Conservation (phyloP, 306 rosid species). For the Cicer arietinum region DNA sequence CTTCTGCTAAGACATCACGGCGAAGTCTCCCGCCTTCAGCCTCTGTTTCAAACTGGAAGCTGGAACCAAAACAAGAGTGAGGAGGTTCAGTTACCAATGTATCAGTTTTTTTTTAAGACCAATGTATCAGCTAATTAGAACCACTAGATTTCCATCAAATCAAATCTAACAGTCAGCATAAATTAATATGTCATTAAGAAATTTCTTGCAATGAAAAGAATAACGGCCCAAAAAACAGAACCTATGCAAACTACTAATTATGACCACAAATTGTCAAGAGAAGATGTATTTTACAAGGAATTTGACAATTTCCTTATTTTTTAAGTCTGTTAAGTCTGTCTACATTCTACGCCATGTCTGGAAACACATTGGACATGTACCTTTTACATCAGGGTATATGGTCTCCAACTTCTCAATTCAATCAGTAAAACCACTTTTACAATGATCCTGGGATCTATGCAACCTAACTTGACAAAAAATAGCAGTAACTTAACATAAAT, state of each 20-base stretch:
- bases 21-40: slow-evolving; percentile 83
- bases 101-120: not conserved
- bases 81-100: slow-evolving; percentile 41
- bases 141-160: slow-evolving; percentile 18
- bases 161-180: slow-evolving; percentile 33
- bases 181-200: slow-evolving; percentile 27
- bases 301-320: slow-evolving; percentile 35
- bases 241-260: slow-evolving; percentile 7
- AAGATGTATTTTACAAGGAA: slow-evolving; percentile 9
- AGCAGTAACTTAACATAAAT: not conserved
- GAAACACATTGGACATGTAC: not conserved
- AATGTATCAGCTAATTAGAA: slow-evolving; percentile 21
- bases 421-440: slow-evolving; percentile 20
- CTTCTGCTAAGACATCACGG: slow-evolving; percentile 82
- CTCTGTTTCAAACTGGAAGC: slow-evolving; percentile 97
- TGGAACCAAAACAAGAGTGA: slow-evolving; percentile 52
- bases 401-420: slow-evolving; percentile 25
- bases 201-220: not conserved
- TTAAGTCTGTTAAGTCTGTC: not conserved
- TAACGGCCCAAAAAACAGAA: slow-evolving; percentile 22
- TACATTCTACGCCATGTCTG: slow-evolving; percentile 11
- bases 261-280: not conserved
- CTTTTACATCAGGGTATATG: slow-evolving; percentile 24
- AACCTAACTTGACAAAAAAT: slow-evolving; percentile 14
- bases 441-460: slow-evolving; percentile 6